A percentile compares a stretch with the other conserved stretches of the same genome.
These are phyloP conservation scores for Hyphopichia wangnamkhiaoensis DNA, from an alignment of 1,139 yeast species.

Conservation along the genomic window DNA sequence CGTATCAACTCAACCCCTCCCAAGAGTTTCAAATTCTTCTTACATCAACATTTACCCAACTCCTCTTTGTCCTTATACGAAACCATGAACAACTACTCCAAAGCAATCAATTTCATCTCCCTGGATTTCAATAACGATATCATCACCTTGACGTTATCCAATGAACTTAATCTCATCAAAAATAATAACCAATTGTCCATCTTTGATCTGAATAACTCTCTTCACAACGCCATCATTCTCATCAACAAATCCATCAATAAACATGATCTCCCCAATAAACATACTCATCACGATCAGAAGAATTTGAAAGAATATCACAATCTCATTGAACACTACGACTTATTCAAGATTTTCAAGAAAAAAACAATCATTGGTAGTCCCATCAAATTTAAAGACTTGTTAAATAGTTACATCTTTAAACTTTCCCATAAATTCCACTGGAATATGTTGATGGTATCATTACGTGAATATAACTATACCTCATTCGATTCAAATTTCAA, in stretches of 20 bases:
- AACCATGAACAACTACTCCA: constrained; percentile 30
- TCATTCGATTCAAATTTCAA: neutral
- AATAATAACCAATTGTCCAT: constrained; percentile 31
- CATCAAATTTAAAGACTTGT: constrained; percentile 43
- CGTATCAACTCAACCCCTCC: constrained; percentile 39
- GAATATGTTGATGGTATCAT: constrained; percentile 38
- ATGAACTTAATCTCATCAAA: constrained; percentile 42
- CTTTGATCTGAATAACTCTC: constrained; percentile 38
- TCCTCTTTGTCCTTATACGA: constrained; percentile 11
- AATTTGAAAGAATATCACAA: too few species aligned
- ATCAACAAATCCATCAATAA: constrained; percentile 43
- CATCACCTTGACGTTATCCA: constrained; percentile 38
- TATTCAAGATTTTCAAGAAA: constrained; percentile 43
- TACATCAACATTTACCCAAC: constrained; percentile 26
- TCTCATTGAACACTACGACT: constrained; percentile 8
- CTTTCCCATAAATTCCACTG: constrained; percentile 41
- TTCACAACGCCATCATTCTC: constrained; percentile 50
- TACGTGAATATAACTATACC: constrained; percentile 37
- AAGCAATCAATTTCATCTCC: constrained; percentile 19
- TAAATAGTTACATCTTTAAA: constrained; percentile 41
- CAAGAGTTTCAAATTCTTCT: constrained; percentile 35
- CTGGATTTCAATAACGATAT: constrained; percentile 26
- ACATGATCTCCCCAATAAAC: constrained; percentile 5
- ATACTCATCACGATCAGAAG: too few species aligned
- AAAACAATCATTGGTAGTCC: constrained; percentile 47